Evolutionary conservation across 179 eudicot genomes (phyloP), one percentile per base, ranked within the genome.

Genomic region (Actinidia polygama): DNA sequence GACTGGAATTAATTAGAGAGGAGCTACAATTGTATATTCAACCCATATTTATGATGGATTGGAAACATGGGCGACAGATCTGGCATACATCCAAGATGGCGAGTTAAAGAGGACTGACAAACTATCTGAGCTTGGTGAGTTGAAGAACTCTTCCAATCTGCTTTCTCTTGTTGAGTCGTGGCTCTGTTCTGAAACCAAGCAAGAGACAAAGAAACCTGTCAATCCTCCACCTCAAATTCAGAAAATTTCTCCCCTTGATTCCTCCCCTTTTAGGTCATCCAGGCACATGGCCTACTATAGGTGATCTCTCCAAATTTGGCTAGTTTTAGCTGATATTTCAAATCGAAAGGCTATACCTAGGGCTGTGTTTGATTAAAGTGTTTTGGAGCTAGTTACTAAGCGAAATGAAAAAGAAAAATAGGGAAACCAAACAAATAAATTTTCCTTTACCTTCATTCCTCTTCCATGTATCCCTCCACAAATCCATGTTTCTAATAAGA

Each of bases 11-110:
- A 40, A 53, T 58, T 89, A 96, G 98, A 93, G 99, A 89, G 96
- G 98, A 91, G 96, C 98, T 36, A 96, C 98, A 49, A 89, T 96
- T 80, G 98, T 96, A 24, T 96, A 96, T 85, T 95, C 98, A 58
- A 95, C 99, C 67, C 98, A 95, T 83, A 96, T 96, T 26, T 96
- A 95, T 84, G 99, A 96, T 83, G 99, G 99, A 50, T 80, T 96
- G 79, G 99, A 96, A 90, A 88, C 93, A 40, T 96, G 99, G 98
- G 98, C 99, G 24, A 95, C 98, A 36, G 92, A 96, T 89, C 88
- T 96, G 70, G 99, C 93, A 26, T 96, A 96, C 87, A 93, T 96
- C 82, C 99, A 95, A 83, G 95, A 90, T 7, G 99, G 99, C 14
- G 88, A 86, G 64, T 80, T 95, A 74, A 91, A 80, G 91, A 95